A percentile compares a stretch with the other conserved stretches of the same genome.
These are phyloP conservation scores for Eucalyptus pumila DNA, from an alignment of 345 rosid species.

Conservation along the genomic window DNA sequence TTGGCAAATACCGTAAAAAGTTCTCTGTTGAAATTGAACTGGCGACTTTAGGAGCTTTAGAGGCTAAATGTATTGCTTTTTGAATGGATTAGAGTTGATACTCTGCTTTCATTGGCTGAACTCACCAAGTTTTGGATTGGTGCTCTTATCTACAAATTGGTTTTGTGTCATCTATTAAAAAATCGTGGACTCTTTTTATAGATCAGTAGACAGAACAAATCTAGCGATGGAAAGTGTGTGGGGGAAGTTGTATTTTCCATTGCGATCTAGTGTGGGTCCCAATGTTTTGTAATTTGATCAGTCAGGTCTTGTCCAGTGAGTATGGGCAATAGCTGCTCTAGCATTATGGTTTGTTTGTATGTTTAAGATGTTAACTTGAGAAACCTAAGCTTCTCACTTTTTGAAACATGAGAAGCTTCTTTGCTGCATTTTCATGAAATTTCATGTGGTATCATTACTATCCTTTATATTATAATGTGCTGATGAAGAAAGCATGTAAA, in stretches of 20 bases:
- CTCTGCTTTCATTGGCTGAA: neutral
- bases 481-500: neutral
- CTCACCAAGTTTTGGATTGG: neutral
- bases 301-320: neutral
- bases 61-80: neutral
- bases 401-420: neutral
- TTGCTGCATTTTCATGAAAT: neutral
- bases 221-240: neutral
- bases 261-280: neutral
- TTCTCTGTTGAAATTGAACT: neutral
- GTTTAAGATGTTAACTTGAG: neutral
- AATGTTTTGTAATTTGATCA: neutral
- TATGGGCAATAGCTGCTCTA: neutral
- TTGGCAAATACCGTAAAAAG: neutral
- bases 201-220: neutral
- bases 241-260: neutral
- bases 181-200: neutral
- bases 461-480: neutral
- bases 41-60: neutral
- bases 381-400: neutral
- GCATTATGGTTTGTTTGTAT: neutral
- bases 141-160: neutral
- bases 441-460: neutral
- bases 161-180: neutral
- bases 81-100: neutral